These are phyloP conservation scores for Penicillium sp. DNA, from an alignment of 2,329 filamentous ascomycete species.

Conservation along the genomic window DNA sequence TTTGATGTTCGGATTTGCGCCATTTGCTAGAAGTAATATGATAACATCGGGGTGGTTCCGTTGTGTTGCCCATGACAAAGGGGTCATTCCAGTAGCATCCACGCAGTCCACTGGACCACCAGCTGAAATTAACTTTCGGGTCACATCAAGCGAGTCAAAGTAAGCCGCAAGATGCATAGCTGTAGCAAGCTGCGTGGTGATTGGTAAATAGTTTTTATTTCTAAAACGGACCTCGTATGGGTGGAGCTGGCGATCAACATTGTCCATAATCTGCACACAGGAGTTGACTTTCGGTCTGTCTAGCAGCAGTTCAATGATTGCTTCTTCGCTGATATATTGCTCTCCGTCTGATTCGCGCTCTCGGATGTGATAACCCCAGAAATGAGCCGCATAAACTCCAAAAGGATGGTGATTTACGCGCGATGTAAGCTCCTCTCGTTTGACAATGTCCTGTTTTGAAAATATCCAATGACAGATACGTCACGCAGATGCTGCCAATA, in stretches of 20 bases:
- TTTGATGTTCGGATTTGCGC: neutral
- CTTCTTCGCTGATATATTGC: too few relatives aligned
- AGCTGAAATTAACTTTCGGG: neutral
- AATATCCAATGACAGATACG: neutral
- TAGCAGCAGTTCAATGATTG: neutral
- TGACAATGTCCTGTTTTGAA: neutral
- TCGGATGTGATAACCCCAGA: neutral
- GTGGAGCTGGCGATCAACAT: too few relatives aligned
- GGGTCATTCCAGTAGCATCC: neutral
- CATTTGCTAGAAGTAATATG: neutral
- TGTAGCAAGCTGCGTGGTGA: too few relatives aligned
- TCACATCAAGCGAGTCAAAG: neutral
- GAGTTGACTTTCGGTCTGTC: neutral
- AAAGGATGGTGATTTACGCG: neutral
- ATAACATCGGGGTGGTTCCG: neutral
- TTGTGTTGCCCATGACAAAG: neutral
- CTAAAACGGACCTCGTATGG: too few relatives aligned
- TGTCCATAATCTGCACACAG: neutral
- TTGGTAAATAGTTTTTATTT: too few relatives aligned
- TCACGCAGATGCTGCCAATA: neutral
- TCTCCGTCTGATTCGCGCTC: neutral
- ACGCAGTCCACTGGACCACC: neutral
- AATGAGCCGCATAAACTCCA: neutral
- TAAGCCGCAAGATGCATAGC: neutral
- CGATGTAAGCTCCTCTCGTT: neutral